A percentile compares a stretch with the other conserved stretches of the same genome.
Conservation (phyloP, 2,329 filamentous ascomycete genomes). For the Furcasterigmium sp. region DNA sequence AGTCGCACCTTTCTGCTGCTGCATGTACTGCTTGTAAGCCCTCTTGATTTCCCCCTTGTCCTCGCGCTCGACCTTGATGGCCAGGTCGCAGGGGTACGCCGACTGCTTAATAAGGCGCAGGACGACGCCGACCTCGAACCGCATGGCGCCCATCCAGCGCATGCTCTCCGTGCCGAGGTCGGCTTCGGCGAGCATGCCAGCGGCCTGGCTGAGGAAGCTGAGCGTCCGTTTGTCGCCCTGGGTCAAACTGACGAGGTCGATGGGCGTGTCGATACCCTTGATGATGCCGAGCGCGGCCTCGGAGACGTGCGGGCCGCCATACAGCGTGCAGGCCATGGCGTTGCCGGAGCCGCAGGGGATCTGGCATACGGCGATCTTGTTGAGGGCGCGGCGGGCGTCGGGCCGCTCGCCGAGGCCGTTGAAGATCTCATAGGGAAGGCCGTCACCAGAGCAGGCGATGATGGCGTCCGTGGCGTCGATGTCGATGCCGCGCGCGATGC, state of each 20-base stretch:
- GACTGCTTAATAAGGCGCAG: slow-evolving; percentile 69
- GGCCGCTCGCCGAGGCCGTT: slow-evolving; percentile 78
- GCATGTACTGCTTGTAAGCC: slow-evolving; percentile 56
- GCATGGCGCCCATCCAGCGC: slow-evolving; percentile 83
- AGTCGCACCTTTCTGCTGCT: slow-evolving; percentile 2
- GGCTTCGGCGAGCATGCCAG: slow-evolving; percentile 84
- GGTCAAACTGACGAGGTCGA: slow-evolving; percentile 85
- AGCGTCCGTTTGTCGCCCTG: slow-evolving; percentile 70
- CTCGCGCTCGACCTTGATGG: slow-evolving; percentile 75
- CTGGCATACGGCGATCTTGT: slow-evolving; percentile 75
- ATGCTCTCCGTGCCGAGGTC: slow-evolving; percentile 88
- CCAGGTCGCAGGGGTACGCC: slow-evolving; percentile 83
- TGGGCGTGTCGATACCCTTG: slow-evolving; percentile 77
- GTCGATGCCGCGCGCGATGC: slow-evolving; percentile 71
- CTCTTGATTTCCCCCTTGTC: slow-evolving; percentile 70
- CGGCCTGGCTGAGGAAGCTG: slow-evolving; percentile 85
- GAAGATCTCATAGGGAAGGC: slow-evolving; percentile 87
- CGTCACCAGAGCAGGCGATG: slow-evolving; percentile 87
- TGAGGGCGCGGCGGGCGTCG: slow-evolving; percentile 70
- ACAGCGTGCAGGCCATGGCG: slow-evolving; percentile 84
- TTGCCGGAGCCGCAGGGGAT: slow-evolving; percentile 93
- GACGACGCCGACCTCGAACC: slow-evolving; percentile 85
- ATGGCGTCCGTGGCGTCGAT: slow-evolving; percentile 79
- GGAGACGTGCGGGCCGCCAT: slow-evolving; percentile 71
- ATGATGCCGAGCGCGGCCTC: slow-evolving; percentile 77